Base-by-base conservation (phyloP, 106 monocot genomes). In the Alisma plantagoaquatica region DNA sequence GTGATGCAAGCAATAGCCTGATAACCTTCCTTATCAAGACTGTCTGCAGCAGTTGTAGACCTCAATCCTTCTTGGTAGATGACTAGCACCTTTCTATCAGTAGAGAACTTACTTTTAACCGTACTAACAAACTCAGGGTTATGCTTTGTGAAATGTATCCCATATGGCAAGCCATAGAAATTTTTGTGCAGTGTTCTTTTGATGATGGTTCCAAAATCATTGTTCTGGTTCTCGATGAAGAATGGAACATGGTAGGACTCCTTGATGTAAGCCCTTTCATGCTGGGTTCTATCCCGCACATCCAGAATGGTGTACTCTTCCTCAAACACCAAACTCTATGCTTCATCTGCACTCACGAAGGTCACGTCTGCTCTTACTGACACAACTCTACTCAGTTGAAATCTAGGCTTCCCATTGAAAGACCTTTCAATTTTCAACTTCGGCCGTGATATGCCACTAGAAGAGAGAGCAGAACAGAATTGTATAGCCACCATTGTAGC, bases 1-100 rank as follows among this genome's bases (percentile, higher is more conserved):
- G n/a, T n/a, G n/a, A n/a, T n/a, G n/a, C n/a, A n/a, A n/a, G n/a
- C n/a, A n/a, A n/a, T n/a, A n/a, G n/a, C n/a, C n/a, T n/a, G n/a
- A n/a, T n/a, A n/a, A n/a, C n/a, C n/a, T n/a, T n/a, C n/a, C n/a
- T n/a, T n/a, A n/a, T n/a, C n/a, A n/a, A n/a, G n/a, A n/a, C n/a
- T n/a, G n/a, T n/a, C n/a, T n/a, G n/a, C n/a, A n/a, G n/a, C n/a
- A n/a, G n/a, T n/a, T n/a, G 66, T 77, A 49, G 24, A 98, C 96
- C 96, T 82, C 57, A 98, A 65, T 48, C 96, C 96, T 76, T 89
- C 96, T 51, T 89, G 96, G 52, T 89, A 98, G 22, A 98, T 81
- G 25, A 98, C 27, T 41, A 89, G 56, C 41, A 98, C 44, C 63
- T 90, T 98, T 35, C 73, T 82, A 28, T 89, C 78, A 26, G 70